These are phyloP conservation scores for Ajuga chamaepitys DNA, from an alignment of 257 asterid species.

Conservation along the genomic window DNA sequence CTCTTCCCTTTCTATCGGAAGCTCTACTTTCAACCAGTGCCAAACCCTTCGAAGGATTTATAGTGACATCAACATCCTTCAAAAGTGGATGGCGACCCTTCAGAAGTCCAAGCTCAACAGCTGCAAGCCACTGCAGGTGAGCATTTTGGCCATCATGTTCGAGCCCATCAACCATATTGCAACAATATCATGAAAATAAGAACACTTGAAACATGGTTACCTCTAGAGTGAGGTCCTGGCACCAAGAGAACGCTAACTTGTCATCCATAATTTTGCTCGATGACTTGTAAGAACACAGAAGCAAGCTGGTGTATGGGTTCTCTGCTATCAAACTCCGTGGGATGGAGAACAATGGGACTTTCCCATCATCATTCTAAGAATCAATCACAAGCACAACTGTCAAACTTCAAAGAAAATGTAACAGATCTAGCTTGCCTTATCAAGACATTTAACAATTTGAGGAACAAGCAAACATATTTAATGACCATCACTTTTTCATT, in stretches of 20 bases:
- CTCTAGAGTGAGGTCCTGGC: constrained; percentile 76
- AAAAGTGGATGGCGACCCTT: constrained; percentile 97
- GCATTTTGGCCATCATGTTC: constrained; percentile 13
- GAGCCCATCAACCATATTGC: neutral
- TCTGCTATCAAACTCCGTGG: constrained; percentile 81
- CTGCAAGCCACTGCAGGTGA: constrained; percentile 76
- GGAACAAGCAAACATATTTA: neutral
- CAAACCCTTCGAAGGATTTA: constrained; percentile 66
- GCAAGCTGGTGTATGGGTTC: constrained; percentile 86
- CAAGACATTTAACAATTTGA: neutral
- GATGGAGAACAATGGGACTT: constrained; percentile 70
- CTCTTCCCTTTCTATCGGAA: constrained; percentile 28
- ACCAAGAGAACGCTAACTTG: constrained; percentile 47
- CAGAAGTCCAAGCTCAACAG: constrained; percentile 94
- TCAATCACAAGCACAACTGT: constrained; percentile 27
- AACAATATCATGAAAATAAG: neutral
- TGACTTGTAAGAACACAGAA: constrained; percentile 58
- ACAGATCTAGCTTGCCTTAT: neutral
- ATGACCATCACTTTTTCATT: neutral
- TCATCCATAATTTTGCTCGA: constrained; percentile 28
- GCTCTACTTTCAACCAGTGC: constrained; percentile 29
- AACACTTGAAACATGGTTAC: constrained; percentile 27
- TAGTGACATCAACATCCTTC: constrained; percentile 67
- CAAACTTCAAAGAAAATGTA: constrained; percentile 17
- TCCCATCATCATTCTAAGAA: constrained; percentile 60